These are phyloP conservation scores for Panicum virgatum DNA, from an alignment of 202 grass and related monocot genomes.

Conservation along the genomic window DNA sequence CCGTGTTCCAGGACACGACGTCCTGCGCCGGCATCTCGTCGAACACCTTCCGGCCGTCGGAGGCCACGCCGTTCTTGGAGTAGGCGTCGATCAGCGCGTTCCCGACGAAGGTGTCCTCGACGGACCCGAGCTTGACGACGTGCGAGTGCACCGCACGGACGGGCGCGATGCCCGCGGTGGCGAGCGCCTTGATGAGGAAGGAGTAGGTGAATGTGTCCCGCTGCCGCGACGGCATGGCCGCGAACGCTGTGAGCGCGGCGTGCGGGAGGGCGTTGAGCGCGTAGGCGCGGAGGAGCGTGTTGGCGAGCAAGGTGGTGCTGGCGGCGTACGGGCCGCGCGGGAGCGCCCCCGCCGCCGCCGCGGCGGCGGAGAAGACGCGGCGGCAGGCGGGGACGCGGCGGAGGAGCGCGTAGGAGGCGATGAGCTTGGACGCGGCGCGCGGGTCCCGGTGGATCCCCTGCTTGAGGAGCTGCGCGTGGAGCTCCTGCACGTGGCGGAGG, in stretches of 20 bases:
- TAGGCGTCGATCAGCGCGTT: conserved; percentile 68
- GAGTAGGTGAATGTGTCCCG: conserved; percentile 68
- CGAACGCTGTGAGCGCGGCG: conserved; percentile 49
- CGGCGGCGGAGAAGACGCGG: conserved; percentile 33
- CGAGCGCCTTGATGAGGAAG: conserved; percentile 70
- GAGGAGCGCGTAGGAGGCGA: conserved; percentile 68
- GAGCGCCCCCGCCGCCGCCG: neutral
- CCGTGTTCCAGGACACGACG: conserved; percentile 70
- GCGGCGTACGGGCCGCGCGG: neutral
- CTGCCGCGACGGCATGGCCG: conserved; percentile 53
- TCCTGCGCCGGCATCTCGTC: conserved; percentile 54
- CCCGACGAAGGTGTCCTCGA: conserved; percentile 64
- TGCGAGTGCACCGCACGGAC: conserved; percentile 53
- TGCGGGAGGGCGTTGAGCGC: conserved; percentile 37
- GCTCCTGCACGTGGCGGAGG: conserved; percentile 48
- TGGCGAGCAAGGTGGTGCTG: conserved; percentile 46
- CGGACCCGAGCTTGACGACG: conserved; percentile 59
- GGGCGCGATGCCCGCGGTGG: conserved; percentile 15
- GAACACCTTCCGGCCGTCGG: conserved; percentile 48
- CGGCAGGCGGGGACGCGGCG: conserved; percentile 42
- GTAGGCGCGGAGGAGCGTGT: conserved; percentile 65
- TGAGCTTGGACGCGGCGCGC: conserved; percentile 53
- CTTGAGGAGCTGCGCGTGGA: conserved; percentile 69
- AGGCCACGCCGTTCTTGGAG: conserved; percentile 48
- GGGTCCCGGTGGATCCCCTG: conserved; percentile 53